Base-by-base conservation (phyloP, 1,284 basidiomycete species). In the Gymnopus androsaceus region DNA sequence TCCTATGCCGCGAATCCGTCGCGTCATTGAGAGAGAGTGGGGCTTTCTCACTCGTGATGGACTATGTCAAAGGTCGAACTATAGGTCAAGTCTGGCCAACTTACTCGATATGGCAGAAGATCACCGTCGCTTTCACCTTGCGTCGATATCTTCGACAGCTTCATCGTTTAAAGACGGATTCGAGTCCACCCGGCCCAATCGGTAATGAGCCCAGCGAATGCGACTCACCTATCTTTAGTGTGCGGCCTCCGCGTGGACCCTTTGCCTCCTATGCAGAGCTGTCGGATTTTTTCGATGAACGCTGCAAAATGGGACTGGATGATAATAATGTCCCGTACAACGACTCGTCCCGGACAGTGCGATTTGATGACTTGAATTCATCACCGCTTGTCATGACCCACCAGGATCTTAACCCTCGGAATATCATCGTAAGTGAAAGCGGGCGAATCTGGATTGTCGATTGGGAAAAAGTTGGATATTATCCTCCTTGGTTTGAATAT, bases 121-220 rank as follows among this genome's bases (percentile, higher is more conserved):
- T 72, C 27, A 38, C 61, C 15, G 58, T 69, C 28, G 65, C 64
- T 0, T 68, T 64, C 55, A 69, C 63, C 3, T 51, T 70, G 17
- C 66, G 67, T 5, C 49, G 61, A 28, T 71, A 72, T 51, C 30
- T 71, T 14, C 58, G 61, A n/a, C 66, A 70, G 46, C 63, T 71
- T 17, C 66, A 66, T n/a, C 57, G 59, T n/a, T 33, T 69, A 9
- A 58, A 51, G 23, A 37, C 37, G 21, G 19, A 11, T 45, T 41
- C 38, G 15, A 41, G 21, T 6, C 50, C 36, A 12, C 50, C 23
- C 11, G 50, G 50, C 12, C 50, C 38, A 21, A 21, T 49, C n/a
- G 17, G 19, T 47, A 11, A n/a, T 28, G 27, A 14, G 9, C 12
- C 23, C 17, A 17, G 50, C n/a, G 27, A 15, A 41, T 28, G 17